Evolutionary conservation across 2,329 filamentous ascomycete genomes (phyloP).

Genomic region (Gnomoniopsis smithogilvyi): DNA sequence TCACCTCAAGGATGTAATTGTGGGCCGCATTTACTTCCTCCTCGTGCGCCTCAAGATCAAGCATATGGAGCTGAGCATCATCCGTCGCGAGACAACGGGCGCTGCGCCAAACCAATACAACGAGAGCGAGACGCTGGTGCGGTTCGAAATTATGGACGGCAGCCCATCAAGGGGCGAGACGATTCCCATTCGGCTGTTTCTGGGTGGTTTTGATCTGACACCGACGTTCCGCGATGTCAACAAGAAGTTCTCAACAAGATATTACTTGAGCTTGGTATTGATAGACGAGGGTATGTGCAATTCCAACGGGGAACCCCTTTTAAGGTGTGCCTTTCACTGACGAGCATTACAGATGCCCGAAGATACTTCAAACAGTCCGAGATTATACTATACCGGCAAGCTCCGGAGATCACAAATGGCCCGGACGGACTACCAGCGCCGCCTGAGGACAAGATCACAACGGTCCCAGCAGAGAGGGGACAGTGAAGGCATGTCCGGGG

Average conservation of each 20-base stretch:
- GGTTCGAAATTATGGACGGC: conserved; percentile 99
- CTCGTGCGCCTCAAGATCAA: conserved; percentile 98
- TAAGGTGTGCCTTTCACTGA: conserved; percentile 16
- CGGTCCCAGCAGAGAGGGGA: conserved; percentile 30
- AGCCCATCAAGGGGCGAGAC: conserved; percentile 94
- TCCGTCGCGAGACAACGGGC: conserved; percentile 92
- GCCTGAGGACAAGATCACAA: conserved; percentile 44
- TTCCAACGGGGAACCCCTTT: not conserved
- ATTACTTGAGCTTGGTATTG: conserved; percentile 93
- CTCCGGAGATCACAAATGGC: conserved; percentile 51
- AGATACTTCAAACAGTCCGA: conserved; percentile 99
- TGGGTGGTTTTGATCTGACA: conserved; percentile 95
- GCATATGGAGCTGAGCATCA: conserved; percentile 99
- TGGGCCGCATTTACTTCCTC: conserved; percentile 97
- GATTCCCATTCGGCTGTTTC: conserved; percentile 93
- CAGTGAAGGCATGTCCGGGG: not conserved
- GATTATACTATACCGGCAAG: conserved; percentile 91
- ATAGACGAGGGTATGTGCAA: conserved; percentile 80
- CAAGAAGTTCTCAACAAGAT: conserved; percentile 98
- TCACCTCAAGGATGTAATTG: conserved; percentile 98
- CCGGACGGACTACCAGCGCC: conserved; percentile 37
- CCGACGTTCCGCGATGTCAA: conserved; percentile 99
- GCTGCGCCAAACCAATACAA: conserved; percentile 98
- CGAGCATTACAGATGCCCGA: conserved; percentile 69
- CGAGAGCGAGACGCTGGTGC: conserved; percentile 95